Conservation (phyloP, 345 rosid genomes). For the Rhodamnia rubescens region DNA sequence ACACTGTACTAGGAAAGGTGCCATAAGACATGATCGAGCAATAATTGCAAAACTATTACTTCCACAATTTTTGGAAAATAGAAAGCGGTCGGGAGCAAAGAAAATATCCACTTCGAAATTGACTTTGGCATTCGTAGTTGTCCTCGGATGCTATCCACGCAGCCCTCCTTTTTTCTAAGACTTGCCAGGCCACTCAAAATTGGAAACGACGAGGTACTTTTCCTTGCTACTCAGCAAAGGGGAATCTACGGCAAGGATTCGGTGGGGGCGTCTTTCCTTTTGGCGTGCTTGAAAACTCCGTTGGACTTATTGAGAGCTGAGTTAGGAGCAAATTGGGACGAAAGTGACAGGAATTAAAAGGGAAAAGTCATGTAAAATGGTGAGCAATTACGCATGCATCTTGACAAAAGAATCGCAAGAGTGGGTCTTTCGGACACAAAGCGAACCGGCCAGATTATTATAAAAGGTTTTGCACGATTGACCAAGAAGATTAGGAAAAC, state of each 20-base stretch:
- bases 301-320: not conserved
- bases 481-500: not conserved
- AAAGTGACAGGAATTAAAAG: not conserved
- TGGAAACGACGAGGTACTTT: not conserved
- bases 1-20: not conserved
- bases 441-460: not conserved
- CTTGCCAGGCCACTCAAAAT: not conserved
- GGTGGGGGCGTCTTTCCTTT: not conserved
- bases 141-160: not conserved
- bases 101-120: not conserved
- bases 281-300: not conserved
- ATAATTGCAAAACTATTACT: not conserved
- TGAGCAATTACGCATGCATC: not conserved
- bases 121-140: not conserved
- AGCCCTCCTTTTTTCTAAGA: not conserved
- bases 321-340: not conserved
- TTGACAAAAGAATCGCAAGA: not conserved
- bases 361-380: not conserved
- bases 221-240: not conserved
- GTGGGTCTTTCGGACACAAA: not conserved
- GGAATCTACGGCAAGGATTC: slow-evolving; percentile 7
- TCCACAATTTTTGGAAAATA: not conserved
- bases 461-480: not conserved
- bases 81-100: not conserved
- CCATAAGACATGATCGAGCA: not conserved